Evolutionary conservation across 176 grass and related monocot species (phyloP), one percentile per base, ranked within the genome.

Genomic region (Canna indica): DNA sequence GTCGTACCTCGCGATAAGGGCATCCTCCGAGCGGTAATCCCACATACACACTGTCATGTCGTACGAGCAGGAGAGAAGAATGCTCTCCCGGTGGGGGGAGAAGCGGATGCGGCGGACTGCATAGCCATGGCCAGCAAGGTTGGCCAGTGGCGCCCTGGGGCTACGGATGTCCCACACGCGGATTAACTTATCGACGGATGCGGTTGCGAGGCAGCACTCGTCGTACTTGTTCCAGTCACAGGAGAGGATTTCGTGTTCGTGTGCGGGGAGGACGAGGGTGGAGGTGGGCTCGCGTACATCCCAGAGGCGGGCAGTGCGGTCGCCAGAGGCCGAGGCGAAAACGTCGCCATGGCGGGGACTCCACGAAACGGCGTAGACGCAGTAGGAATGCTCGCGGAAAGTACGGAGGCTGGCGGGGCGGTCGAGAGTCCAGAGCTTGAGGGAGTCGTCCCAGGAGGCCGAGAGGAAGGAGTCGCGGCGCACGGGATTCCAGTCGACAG

Each of bases 211-310:
- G 64, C 81, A 78, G 56, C 86, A 96, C 0, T 87, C 88, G 69
- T 96, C 85, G 75, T 96, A 96, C 66, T 96, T 96, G 72, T 85
- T 88, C 91, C 87, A 95, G 62, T 95, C 87, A 32, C 88, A 88
- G 16, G 91, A 90, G 74, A 95, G 78, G 47, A 95, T 79, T 80
- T 95, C 91, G 71, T 90, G 81, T 4, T 85, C 91, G 78, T 95
- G 91, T 17, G 87, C 91, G 8, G 87, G 87, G 31, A 95, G 30
- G 38, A 84, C 56, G 44, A 90, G 79, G 33, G 76, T 95, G 73
- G 91, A 81, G 42, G 74, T 77, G 3, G 91, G 87, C 34, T 90
- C 91, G 47, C 91, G 84, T 48, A 90, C 84, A 69, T 95, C 91
- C 91, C 91, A 95, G 22, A 95, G 76, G 50, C 87, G 84, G 17